A percentile compares a stretch with the other conserved stretches of the same genome.
These are phyloP conservation scores for Bjerkandera adusta DNA, from an alignment of 1,284 basidiomycete genomes.

Conservation along the genomic window DNA sequence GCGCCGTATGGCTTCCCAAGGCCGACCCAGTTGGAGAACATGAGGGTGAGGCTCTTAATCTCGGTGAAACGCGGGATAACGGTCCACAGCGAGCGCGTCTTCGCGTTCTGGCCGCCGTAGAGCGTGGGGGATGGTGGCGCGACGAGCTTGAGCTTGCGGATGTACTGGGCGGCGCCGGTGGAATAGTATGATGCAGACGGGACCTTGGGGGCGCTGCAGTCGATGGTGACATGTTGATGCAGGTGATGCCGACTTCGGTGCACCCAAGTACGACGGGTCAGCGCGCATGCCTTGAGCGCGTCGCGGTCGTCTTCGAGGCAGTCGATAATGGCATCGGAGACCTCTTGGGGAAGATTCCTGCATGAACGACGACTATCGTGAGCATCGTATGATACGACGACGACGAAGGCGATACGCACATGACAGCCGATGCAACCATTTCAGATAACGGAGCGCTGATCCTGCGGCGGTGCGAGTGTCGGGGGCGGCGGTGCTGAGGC, in stretches of 20 bases:
- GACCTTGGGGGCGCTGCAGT: background rate
- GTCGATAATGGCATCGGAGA: slow-evolving; percentile 18
- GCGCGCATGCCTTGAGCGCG: slow-evolving; percentile 14
- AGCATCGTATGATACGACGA: too few relatives aligned
- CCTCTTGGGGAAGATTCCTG: slow-evolving; percentile 13
- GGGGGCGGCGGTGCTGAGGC: too few relatives aligned
- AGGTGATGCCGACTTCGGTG: slow-evolving; percentile 13
- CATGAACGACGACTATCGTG: too few relatives aligned
- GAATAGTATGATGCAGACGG: slow-evolving; percentile 5
- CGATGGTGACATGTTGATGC: slow-evolving; percentile 8
- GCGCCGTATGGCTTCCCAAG: background rate
- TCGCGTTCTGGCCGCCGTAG: background rate
- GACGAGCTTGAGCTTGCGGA: slow-evolving; percentile 11
- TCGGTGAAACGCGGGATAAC: slow-evolving; percentile 12
- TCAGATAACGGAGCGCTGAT: too few relatives aligned
- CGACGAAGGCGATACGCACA: too few relatives aligned
- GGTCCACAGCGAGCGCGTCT: slow-evolving; percentile 3
- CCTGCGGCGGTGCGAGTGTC: too few relatives aligned
- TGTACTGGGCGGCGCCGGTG: slow-evolving; percentile 10
- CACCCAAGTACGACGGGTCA: slow-evolving; percentile 13
- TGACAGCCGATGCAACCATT: too few relatives aligned
- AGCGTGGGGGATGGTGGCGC: slow-evolving; percentile 6
- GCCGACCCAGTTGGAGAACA: slow-evolving; percentile 12
- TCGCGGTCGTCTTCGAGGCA: slow-evolving; percentile 11
- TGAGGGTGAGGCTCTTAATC: slow-evolving; percentile 9